Base-by-base conservation (phyloP, 257 asterid species). In the Solanum chaucha region DNA sequence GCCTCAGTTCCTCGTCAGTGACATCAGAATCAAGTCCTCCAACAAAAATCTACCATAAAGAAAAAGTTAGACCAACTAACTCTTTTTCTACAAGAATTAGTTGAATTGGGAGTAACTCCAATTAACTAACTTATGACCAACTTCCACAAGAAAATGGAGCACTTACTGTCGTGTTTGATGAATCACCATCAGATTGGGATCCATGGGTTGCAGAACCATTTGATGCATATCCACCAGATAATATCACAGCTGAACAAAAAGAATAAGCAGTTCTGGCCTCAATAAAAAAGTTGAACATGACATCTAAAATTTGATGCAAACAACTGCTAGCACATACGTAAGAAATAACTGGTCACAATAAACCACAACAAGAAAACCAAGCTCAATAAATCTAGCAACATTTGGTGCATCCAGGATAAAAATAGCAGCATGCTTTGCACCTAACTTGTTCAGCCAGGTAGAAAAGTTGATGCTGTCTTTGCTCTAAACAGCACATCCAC, bases 101-200 rank as follows among this genome's bases (percentile, higher is more conserved):
- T n/a, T n/a, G 26, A 20, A 19, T 48, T 30, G 38, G 41, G 40
- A 40, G n/a, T 46, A 4, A 34, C 44, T 32, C 81, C 46, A 32
- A 70, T 26, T 44, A 19, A 32, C 48, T 5, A 85, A 44, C 48
- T 30, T 17, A 64, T 34, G 81, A 85, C 89, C 48, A 80, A 61
- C 87, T 80, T 82, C 74, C 40, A 36, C 74, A 85, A 86, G 85
- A 88, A 75, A 46, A 87, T 87, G 86, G 71, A 81, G 55, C 46
- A 90, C 99, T 96, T 91, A 96, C 99, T 61, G 99, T 97, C 82
- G 99, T 94, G 91, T 96, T 97, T 78, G 98, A 92, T 75, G 95
- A 85, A 89, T 96, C 98, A 12, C 86, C 87, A 85, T 94, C 97
- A 81, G 94, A 80, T 90, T 94, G 93, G 41, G 88, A 94, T 65